phyloP scores from a whole-genome alignment of 805 yeast genomes.

The Candida patagonica region DNA sequence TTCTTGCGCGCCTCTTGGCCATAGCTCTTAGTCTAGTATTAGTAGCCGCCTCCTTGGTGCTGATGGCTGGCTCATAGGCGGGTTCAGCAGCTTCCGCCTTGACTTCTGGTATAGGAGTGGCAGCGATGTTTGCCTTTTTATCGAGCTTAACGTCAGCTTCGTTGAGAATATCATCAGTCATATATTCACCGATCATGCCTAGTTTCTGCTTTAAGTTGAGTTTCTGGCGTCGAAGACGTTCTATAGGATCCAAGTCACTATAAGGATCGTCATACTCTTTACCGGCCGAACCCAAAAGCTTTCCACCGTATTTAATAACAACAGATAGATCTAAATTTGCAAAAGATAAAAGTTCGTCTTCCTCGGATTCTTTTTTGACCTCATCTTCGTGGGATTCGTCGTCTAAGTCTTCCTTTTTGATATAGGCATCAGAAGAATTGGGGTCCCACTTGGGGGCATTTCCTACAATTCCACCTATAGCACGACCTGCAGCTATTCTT shows the following conservation, averaged over 20 bases:
- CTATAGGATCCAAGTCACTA: constrained; percentile 34
- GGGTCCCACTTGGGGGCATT: constrained; percentile 84
- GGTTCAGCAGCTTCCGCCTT: constrained; percentile 9
- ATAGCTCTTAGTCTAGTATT: constrained; percentile 81
- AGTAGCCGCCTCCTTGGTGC: constrained; percentile 61
- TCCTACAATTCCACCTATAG: constrained; percentile 85
- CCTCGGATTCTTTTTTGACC: constrained; percentile 13
- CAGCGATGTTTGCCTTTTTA: constrained; percentile 1
- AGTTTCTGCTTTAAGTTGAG: constrained; percentile 34
- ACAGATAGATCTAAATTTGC: constrained; percentile 28
- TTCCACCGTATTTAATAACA: constrained; percentile 32
- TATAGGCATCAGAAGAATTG: constrained; percentile 33
- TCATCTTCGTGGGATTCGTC: constrained; percentile 19
- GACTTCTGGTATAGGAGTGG: too few relatives aligned
- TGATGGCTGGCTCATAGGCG: constrained; percentile 6
- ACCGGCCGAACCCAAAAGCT: constrained; percentile 59
- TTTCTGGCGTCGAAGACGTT: constrained; percentile 43
- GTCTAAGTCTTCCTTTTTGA: constrained; percentile 14
- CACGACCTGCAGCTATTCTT: constrained; percentile 86
- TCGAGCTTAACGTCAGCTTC: constrained; percentile 26
- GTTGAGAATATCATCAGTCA: constrained; percentile 26
- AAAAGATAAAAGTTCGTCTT: constrained; percentile 24
- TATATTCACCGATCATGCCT: constrained; percentile 35
- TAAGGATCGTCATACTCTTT: constrained; percentile 33
- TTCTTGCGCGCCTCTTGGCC: constrained; percentile 28